Evolutionary conservation across 768 basidiomycete genomes (phyloP), one percentile per base, ranked within the genome.

Genomic region (Boletus vinaceobasis): DNA sequence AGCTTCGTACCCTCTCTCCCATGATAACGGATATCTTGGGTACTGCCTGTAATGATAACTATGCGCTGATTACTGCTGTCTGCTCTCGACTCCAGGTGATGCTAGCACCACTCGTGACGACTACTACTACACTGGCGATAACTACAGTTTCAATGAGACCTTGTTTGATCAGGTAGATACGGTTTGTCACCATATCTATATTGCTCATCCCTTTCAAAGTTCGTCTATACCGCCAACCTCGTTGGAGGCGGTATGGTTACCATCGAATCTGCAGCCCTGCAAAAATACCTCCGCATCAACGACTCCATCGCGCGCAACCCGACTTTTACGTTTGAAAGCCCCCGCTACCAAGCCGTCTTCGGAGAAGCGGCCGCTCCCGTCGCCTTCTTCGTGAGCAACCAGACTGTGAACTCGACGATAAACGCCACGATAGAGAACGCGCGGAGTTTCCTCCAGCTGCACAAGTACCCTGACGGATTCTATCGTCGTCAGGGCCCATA

Each of bases 301-400:
- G 57, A 67, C 46, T 66, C 65, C 26, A 67, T 66, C 23, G 65
- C 65, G 11, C 50, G 46, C 37, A 66, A 66, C 40, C 65, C 65
- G 0, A 62, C 60, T 0, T 66, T 66, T 40, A 54, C 33, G 45
- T 65, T 67, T n/a, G 57, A 60, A 3, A 60, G 60, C 13, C 62
- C 62, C 0, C 57, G 65, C 9, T 67, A 13, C 46, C 43, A 62
- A 1, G 60, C 65, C 3, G 65, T 58, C 11, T 65, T 65, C 9
- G 58, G 57, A 5, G 65, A 66, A 49, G 53, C 58, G 1, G 65
- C 58, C 0, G 67, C 65, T n/a, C 65, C 65, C 2, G 52, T 67
- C 11, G 62, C 60, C 9, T 67, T 67, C 38, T 65, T 67, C 40
- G 60, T 58, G 31, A 66, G 54, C 50, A 60, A 65, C 42, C 46